Percentiles rank a stretch among this genome's conserved stretches.
phyloP scores from a whole-genome alignment of 345 rosid genomes.

The Eucalyptus tenuipes region DNA sequence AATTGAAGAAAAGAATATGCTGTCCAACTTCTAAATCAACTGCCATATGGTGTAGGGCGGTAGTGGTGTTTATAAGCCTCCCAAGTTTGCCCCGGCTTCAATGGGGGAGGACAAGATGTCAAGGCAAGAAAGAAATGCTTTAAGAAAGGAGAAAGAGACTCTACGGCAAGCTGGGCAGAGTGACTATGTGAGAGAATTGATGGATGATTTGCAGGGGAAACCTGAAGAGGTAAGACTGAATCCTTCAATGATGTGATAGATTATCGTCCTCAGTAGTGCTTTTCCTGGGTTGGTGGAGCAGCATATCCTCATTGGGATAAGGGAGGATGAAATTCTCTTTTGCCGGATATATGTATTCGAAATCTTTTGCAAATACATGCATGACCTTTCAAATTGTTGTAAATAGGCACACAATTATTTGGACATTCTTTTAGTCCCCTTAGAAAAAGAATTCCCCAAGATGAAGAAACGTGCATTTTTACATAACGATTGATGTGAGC shows the following conservation, averaged over 20 bases:
- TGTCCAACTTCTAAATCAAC: neutral
- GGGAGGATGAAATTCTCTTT: neutral
- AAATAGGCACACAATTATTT: neutral
- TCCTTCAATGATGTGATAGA: neutral
- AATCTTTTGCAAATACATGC: neutral
- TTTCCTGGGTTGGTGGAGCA: neutral
- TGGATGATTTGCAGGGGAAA: slow-evolving; percentile 68
- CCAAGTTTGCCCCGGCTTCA: slow-evolving; percentile 60
- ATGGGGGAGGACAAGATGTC: slow-evolving; percentile 77
- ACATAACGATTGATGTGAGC: neutral
- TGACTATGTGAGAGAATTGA: slow-evolving; percentile 48
- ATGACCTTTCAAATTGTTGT: neutral
- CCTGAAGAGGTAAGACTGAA: slow-evolving; percentile 68
- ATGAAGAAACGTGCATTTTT: neutral
- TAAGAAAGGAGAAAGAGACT: slow-evolving; percentile 58
- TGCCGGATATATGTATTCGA: neutral
- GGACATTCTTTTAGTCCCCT: neutral
- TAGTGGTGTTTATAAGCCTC: slow-evolving; percentile 48
- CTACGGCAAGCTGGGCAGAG: slow-evolving; percentile 40
- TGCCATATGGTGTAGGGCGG: slow-evolving; percentile 27
- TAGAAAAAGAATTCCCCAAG: neutral
- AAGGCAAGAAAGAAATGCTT: slow-evolving; percentile 54
- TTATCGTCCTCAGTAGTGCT: neutral
- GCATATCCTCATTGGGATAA: neutral
- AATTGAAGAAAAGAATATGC: neutral